A percentile compares a stretch with the other conserved stretches of the same genome.
These are phyloP conservation scores for Debaryomyces subglobosus DNA, from an alignment of 1,139 yeast species.

Conservation along the genomic window DNA sequence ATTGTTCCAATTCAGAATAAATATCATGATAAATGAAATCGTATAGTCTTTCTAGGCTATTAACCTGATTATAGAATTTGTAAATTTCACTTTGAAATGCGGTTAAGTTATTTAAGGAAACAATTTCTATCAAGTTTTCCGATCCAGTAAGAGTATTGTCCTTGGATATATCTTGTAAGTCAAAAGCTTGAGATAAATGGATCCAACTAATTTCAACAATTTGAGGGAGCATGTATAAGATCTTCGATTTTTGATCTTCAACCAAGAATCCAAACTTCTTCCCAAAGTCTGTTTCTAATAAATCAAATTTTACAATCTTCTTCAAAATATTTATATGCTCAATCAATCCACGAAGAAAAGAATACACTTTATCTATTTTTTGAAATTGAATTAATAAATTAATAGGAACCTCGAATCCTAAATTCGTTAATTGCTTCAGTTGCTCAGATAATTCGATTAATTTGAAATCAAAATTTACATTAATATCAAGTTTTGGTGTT, in stretches of 20 bases:
- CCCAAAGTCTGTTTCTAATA: slow-evolving; percentile 25
- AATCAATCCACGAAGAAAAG: slow-evolving; percentile 56
- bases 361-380: slow-evolving; percentile 53
- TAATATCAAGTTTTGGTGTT: slow-evolving; percentile 19
- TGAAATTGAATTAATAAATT: slow-evolving; percentile 36
- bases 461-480: slow-evolving; percentile 55
- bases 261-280: slow-evolving; percentile 48
- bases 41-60: slow-evolving; percentile 31
- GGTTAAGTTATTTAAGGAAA: slow-evolving; percentile 41
- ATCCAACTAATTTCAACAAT: slow-evolving; percentile 57
- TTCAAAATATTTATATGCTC: slow-evolving; percentile 46
- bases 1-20: slow-evolving; percentile 28
- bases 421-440: slow-evolving; percentile 51
- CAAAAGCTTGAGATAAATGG: slow-evolving; percentile 53
- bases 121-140: slow-evolving; percentile 38
- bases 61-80: slow-evolving; percentile 32
- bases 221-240: slow-evolving; percentile 27
- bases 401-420: slow-evolving; percentile 64
- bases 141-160: slow-evolving; percentile 13
- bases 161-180: slow-evolving; percentile 27
- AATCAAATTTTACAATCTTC: slow-evolving; percentile 24
- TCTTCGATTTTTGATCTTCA: slow-evolving; percentile 34
- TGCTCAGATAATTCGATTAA: slow-evolving; percentile 53
- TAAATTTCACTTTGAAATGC: slow-evolving; percentile 41
- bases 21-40: slow-evolving; percentile 19